Percentiles rank a stretch among this genome's conserved stretches.
These are phyloP conservation scores for Cyclotella cryptica DNA, from an alignment of 108 stramenopile genomes.

Conservation along the genomic window DNA sequence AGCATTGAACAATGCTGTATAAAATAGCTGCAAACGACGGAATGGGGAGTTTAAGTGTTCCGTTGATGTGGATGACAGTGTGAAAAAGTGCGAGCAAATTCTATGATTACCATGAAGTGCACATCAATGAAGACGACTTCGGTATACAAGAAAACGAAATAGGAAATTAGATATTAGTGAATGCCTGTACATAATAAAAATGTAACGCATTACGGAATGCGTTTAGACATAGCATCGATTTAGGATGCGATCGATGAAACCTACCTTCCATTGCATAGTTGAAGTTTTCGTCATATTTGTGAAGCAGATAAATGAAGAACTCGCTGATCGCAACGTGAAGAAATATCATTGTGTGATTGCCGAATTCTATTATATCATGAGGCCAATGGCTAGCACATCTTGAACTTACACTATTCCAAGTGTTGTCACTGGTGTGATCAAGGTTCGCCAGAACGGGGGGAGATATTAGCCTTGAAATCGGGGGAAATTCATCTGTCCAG, in stretches of 20 bases:
- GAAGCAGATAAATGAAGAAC: conserved; percentile 68
- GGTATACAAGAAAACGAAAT: background rate
- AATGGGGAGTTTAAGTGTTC: background rate
- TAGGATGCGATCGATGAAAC: background rate
- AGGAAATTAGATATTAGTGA: background rate
- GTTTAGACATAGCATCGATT: background rate
- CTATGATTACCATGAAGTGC: conserved; percentile 72
- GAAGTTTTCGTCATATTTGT: conserved; percentile 61
- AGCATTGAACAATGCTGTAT: conserved; percentile 88
- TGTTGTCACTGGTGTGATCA: conserved; percentile 35
- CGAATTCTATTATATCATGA: background rate
- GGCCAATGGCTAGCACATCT: background rate
- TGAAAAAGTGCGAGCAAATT: background rate
- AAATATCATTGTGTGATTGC: background rate
- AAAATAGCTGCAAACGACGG: conserved; percentile 60
- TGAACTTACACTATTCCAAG: conserved; percentile 52
- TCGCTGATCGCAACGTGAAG: conserved; percentile 41
- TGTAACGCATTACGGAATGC: too few species aligned
- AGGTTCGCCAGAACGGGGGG: background rate
- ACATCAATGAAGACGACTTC: conserved; percentile 81
- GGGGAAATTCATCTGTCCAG: background rate
- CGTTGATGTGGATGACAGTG: too few species aligned
- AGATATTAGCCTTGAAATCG: background rate
- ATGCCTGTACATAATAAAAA: background rate
- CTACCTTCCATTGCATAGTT: conserved; percentile 60